Percentiles rank a stretch among this genome's conserved stretches.
These are phyloP conservation scores for Albugo candida DNA, from an alignment of 352 stramenopile genomes.

Conservation along the genomic window DNA sequence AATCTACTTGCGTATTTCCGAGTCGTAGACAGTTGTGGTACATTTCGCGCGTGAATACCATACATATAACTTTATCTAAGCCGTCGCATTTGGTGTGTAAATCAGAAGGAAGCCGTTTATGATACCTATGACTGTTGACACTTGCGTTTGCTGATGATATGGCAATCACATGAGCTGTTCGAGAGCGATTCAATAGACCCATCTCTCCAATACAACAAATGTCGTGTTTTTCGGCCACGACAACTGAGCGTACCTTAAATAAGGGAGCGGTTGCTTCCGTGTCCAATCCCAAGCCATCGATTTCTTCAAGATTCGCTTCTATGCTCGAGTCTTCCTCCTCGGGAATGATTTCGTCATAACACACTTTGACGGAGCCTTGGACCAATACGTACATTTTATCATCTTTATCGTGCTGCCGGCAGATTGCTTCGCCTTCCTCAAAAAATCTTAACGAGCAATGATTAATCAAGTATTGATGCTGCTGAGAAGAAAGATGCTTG, in stretches of 20 bases:
- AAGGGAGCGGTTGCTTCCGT: too few species aligned
- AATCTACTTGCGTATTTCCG: slow-evolving; percentile 14
- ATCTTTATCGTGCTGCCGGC: slow-evolving; percentile 28
- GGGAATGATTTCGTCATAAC: too few species aligned
- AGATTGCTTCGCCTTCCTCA: slow-evolving; percentile 21
- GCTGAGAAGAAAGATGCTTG: slow-evolving; percentile 18
- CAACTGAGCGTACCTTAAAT: slow-evolving; percentile 27
- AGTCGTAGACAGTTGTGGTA: slow-evolving; percentile 20
- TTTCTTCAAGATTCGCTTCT: too few species aligned
- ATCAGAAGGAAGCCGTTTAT: too few species aligned
- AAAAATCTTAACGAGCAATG: slow-evolving; percentile 25
- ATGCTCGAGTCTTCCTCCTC: too few species aligned
- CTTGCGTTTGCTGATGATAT: too few species aligned
- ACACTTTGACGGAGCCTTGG: too few species aligned
- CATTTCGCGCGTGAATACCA: slow-evolving; percentile 22
- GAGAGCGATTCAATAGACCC: slow-evolving; percentile 36
- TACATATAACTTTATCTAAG: slow-evolving; percentile 14
- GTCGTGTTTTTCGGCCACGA: slow-evolving; percentile 37
- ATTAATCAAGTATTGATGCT: slow-evolving; percentile 29
- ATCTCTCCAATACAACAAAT: slow-evolving; percentile 65
- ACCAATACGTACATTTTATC: slow-evolving; percentile 6
- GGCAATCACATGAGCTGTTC: slow-evolving; percentile 28
- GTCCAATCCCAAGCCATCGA: too few species aligned
- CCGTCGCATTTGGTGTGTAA: too few species aligned
- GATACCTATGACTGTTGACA: too few species aligned